Conservation (phyloP, 148 eudicot species). For the Rhododendron ferrugineum region DNA sequence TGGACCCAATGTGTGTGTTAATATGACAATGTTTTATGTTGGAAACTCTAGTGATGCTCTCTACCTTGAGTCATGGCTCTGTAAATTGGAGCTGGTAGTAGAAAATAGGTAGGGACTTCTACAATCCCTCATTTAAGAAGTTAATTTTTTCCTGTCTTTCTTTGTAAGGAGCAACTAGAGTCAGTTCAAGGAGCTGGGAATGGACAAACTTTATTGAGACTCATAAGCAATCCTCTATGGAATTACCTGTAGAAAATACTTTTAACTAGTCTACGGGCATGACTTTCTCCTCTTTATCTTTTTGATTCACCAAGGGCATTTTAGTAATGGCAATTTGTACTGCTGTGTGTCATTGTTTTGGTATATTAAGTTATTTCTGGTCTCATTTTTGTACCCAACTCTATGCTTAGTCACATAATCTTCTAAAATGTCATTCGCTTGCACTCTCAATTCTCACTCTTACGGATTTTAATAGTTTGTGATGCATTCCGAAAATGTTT, state of each 20-base stretch:
- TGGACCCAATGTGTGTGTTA: slow-evolving; percentile 24
- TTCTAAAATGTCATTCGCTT: too few relatives aligned
- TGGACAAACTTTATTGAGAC: neutral
- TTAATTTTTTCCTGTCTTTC: neutral
- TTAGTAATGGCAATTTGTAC: neutral
- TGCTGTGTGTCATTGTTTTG: neutral
- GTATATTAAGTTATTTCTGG: neutral
- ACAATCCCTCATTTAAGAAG: neutral
- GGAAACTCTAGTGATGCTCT: neutral
- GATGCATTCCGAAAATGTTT: too few relatives aligned
- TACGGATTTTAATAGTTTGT: too few relatives aligned
- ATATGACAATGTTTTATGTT: neutral
- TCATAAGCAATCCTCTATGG: neutral
- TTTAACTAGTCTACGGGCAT: neutral
- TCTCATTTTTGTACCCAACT: neutral
- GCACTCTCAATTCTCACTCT: too few relatives aligned
- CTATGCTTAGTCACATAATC: too few relatives aligned
- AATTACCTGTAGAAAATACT: neutral
- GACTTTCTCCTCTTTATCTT: neutral
- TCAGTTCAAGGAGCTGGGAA: neutral
- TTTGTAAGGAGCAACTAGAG: neutral
- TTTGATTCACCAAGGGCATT: neutral
- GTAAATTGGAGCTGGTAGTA: neutral
- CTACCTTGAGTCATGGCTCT: neutral
- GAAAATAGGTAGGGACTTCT: slow-evolving; percentile 8